These are phyloP conservation scores for Kodamaea jinghongensis DNA, from an alignment of 805 yeast genomes.

Conservation along the genomic window DNA sequence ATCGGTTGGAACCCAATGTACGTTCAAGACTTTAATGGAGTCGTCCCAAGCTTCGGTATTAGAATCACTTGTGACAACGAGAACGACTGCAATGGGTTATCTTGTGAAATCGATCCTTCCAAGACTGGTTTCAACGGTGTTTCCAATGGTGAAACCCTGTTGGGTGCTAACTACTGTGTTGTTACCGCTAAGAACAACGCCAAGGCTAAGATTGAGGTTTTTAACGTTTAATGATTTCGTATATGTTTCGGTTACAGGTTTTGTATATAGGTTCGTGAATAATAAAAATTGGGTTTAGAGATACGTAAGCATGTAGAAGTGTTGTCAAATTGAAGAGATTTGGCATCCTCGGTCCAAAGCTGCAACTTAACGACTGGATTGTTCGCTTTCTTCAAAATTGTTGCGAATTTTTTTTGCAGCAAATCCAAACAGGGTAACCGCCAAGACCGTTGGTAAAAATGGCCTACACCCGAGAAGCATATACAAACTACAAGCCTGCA, in stretches of 20 bases:
- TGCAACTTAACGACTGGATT: too few species aligned
- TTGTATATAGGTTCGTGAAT: neutral
- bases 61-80: conserved; percentile 71
- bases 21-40: conserved; percentile 57
- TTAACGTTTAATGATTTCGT: conserved; percentile 21
- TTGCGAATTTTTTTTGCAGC: too few species aligned
- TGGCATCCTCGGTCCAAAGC: too few species aligned
- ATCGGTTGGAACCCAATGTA: conserved; percentile 91
- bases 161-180: conserved; percentile 77
- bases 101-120: conserved; percentile 81
- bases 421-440: too few species aligned
- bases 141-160: conserved; percentile 41
- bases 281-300: neutral
- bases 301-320: too few species aligned
- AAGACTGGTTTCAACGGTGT: conserved; percentile 57
- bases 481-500: too few species aligned
- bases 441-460: too few species aligned
- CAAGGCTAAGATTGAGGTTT: conserved; percentile 71
- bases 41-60: conserved; percentile 66
- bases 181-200: conserved; percentile 68
- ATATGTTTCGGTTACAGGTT: neutral
- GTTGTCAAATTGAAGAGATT: too few species aligned
- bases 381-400: too few species aligned
- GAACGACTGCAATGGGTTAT: conserved; percentile 65
- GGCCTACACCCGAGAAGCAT: too few species aligned